Base-by-base conservation (phyloP, 768 basidiomycete species). In the Lyophyllum semitale region DNA sequence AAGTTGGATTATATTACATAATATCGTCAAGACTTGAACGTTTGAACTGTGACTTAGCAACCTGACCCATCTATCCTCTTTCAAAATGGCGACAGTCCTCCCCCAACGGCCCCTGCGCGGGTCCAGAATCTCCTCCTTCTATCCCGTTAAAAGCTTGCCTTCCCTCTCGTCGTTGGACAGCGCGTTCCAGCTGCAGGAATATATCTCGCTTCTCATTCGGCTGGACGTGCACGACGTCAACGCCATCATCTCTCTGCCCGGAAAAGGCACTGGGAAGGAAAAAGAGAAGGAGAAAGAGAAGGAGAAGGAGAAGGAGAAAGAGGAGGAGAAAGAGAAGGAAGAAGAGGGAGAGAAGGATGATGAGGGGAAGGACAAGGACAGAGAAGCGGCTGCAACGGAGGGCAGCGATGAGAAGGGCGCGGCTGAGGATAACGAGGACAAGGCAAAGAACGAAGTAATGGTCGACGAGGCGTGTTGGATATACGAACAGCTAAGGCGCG, bases 181-280 rank as follows among this genome's bases (percentile, higher is more conserved):
- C 69, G 92, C 94, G 0, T 97, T 96, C 68, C 93, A 96, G 66
- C 81, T 96, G 7, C 93, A 96, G 64, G 96, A 98, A 66, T 96
- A 94, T 72, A 91, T 98, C 42, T 88, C 93, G 1, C 77, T 92
- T 27, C 84, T 96, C 59, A 91, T 96, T 54, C 84, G 89, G 15
- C 77, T 83, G 25, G 87, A 98, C 72, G 89, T 93, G 0, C 93
- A 95, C 72, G 90, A 97, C 68, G 89, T 98, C 18, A 84, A 91
- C 37, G 70, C 81, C 7, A 89, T 98, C 38, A 85, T 94, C 0
- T 78, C 87, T 29, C 71, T 96, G 0, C 95, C 95, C 5, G 87
- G 78, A 23, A 79, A 76, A 59, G 62, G 51, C 44, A 70, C 69
- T 53, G 73, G 72, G 3, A 55, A 59, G 3, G 78, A 65, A 23